Conservation (phyloP, 1,139 yeast species). For the Waltiozyma sp. region DNA sequence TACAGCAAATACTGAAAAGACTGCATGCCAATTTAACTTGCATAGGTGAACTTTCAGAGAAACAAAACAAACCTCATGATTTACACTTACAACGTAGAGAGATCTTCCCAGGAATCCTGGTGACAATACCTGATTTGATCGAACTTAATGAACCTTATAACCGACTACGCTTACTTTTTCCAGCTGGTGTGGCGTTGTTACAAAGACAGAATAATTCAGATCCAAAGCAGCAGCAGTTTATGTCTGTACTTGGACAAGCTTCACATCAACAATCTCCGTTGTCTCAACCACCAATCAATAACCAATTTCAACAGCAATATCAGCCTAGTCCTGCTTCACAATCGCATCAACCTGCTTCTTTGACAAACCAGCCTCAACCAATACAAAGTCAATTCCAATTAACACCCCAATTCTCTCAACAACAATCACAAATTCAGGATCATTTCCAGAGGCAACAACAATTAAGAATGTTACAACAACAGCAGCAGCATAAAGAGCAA, state of each 20-base stretch:
- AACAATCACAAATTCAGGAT: conserved; percentile 3
- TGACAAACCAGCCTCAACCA: not conserved
- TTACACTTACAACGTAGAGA: conserved; percentile 2
- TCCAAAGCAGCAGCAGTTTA: not conserved
- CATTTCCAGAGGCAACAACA: conserved; percentile 4
- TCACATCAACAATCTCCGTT: not conserved
- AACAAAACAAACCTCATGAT: conserved; percentile 8
- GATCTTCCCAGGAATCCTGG: conserved; percentile 15
- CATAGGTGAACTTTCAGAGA: conserved; percentile 18
- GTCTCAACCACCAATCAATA: not conserved
- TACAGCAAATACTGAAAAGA: conserved; percentile 17
- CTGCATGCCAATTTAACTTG: conserved; percentile 19
- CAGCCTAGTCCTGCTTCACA: not conserved
- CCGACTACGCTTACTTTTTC: conserved; percentile 15
- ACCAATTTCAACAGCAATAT: not conserved
- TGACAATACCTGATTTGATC: conserved; percentile 16
- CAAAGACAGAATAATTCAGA: conserved; percentile 8
- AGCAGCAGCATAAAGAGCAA: conserved; percentile 4
- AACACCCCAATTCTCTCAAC: not conserved
- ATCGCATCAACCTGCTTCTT: not conserved
- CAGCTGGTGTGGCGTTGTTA: conserved; percentile 13
- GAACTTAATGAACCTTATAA: conserved; percentile 16
- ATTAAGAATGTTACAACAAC: conserved; percentile 4
- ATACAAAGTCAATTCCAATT: conserved; percentile 3
- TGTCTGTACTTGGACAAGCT: no score